Percentiles rank a stretch among this genome's conserved stretches.
phyloP scores from a whole-genome alignment of 2,329 filamentous ascomycete species.

The Tolypocladium album region DNA sequence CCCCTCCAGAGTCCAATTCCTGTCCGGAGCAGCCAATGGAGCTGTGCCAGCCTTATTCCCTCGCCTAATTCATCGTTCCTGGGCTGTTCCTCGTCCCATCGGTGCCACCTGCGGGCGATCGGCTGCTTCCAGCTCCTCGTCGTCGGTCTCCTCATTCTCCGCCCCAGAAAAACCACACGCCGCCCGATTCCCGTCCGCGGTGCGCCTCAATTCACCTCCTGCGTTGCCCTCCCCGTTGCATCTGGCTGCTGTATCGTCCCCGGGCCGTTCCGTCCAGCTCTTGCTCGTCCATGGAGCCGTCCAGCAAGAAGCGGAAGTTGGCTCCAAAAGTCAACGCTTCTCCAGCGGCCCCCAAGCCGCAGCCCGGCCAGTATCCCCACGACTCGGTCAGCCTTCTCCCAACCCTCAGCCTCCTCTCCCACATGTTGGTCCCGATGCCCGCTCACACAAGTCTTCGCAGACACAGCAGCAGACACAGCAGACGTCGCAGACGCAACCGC shows the following conservation, averaged over 20 bases:
- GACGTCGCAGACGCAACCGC: not conserved
- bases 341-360: constrained; percentile 15
- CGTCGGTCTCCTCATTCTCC: not conserved
- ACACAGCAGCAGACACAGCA: constrained; percentile 3
- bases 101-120: not conserved
- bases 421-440: not conserved
- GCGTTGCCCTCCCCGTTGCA: not conserved
- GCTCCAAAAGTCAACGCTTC: constrained; percentile 28
- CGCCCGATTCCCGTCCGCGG: not conserved
- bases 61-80: constrained; percentile 7
- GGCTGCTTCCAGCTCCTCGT: not conserved
- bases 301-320: constrained; percentile 31
- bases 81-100: not conserved
- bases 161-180: not conserved
- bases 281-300: constrained; percentile 27
- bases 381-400: constrained; percentile 21
- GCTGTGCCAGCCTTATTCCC: constrained; percentile 15
- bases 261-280: constrained; percentile 6
- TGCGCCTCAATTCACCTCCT: not conserved
- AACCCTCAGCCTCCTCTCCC: constrained; percentile 3
- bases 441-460: not conserved
- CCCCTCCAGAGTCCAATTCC: constrained; percentile 10
- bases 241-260: not conserved
- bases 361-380: constrained; percentile 19
- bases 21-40: constrained; percentile 3